These are phyloP conservation scores for Tilletia indica DNA, from an alignment of 1,284 basidiomycete genomes.

Conservation along the genomic window DNA sequence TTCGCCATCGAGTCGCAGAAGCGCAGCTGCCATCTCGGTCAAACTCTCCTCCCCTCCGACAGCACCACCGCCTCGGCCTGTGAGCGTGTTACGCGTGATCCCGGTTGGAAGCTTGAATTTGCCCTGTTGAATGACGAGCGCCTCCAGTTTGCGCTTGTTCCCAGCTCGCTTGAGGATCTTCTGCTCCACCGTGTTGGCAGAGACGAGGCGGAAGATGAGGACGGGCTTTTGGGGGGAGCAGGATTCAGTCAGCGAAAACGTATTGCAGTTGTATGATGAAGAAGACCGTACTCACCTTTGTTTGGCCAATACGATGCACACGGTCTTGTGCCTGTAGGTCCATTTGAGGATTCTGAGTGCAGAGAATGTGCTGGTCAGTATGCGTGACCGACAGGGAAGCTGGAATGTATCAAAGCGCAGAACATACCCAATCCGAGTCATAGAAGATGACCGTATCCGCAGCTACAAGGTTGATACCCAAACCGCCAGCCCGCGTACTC, in stretches of 20 bases:
- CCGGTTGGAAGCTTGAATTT: conserved; percentile 37
- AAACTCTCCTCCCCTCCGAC: conserved; percentile 57
- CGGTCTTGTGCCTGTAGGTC: conserved; percentile 94
- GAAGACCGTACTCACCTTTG: conserved; percentile 56
- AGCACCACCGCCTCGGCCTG: conserved; percentile 71
- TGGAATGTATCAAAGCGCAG: not conserved
- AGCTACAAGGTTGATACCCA: conserved; percentile 80
- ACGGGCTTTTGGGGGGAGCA: conserved; percentile 28
- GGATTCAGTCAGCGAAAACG: not conserved
- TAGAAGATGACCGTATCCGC: conserved; percentile 72
- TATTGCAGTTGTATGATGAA: conserved; percentile 9
- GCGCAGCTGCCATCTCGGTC: conserved; percentile 67
- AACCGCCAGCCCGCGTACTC: conserved; percentile 85
- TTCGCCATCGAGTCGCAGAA: conserved; percentile 79
- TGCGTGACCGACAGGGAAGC: not conserved
- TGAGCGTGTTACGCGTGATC: conserved; percentile 12
- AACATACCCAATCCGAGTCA: conserved; percentile 85
- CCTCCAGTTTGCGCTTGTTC: conserved; percentile 84
- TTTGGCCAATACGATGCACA: conserved; percentile 93
- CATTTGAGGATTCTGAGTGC: conserved; percentile 75
- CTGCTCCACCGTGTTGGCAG: conserved; percentile 75
- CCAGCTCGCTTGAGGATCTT: conserved; percentile 84
- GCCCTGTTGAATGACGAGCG: conserved; percentile 89
- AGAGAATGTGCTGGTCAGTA: not conserved
- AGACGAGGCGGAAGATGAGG: conserved; percentile 75